Conservation (phyloP, 2,329 filamentous ascomycete species). For the Aspergillus spinulosporus region DNA sequence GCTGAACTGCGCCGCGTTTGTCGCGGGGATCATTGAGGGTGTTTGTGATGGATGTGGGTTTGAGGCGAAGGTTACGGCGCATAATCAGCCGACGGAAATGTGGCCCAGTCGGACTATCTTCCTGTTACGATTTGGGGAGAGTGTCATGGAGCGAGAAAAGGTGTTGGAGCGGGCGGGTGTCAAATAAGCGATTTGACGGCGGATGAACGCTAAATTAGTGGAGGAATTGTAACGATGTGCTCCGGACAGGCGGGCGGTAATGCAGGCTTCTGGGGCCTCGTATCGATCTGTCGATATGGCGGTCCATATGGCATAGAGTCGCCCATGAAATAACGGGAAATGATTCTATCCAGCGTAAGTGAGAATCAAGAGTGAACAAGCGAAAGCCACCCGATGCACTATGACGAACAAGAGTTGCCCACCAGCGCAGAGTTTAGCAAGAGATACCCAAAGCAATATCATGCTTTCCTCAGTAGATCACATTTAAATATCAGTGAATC, state of each 20-base stretch:
- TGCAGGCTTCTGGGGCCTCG: no score
- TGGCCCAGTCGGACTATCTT: conserved; percentile 98
- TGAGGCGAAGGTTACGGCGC: conserved; percentile 83
- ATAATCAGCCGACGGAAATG: conserved; percentile 73
- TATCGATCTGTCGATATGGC: no score
- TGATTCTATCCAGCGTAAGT: no score
- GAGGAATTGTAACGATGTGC: no score
- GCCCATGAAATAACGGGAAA: no score
- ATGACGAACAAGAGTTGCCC: background rate
- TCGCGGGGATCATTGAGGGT: conserved; percentile 92
- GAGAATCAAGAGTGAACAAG: no score
- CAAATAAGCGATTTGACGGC: conserved; percentile 34
- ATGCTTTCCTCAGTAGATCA: background rate
- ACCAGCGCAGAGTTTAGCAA: background rate
- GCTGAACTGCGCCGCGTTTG: conserved; percentile 93
- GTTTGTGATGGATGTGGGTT: conserved; percentile 93
- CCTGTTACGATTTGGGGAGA: conserved; percentile 85
- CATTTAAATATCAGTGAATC: background rate
- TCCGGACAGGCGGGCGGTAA: no score
- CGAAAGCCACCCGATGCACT: background rate
- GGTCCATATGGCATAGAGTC: no score
- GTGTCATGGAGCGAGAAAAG: conserved; percentile 87
- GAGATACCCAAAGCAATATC: conserved; percentile 9
- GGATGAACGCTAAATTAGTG: background rate
- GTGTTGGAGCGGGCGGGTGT: conserved; percentile 66